A percentile compares a stretch with the other conserved stretches of the same genome.
phyloP scores from a whole-genome alignment of 163 green algal genomes.

The Prototheca cutis region DNA sequence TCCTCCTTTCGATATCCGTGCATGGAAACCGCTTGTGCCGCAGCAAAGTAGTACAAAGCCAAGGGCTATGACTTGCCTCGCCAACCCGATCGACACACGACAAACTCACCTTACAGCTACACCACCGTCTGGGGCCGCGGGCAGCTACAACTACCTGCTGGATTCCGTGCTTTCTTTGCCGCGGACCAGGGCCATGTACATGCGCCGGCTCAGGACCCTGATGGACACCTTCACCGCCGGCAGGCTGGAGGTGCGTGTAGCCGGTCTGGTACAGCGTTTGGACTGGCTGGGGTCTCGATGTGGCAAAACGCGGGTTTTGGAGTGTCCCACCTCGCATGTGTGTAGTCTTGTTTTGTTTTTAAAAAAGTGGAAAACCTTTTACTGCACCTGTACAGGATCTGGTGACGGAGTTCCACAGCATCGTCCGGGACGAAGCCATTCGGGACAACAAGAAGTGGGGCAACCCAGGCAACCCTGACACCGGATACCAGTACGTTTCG shows the following conservation, averaged over 20 bases:
- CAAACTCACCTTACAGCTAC: too few relatives aligned
- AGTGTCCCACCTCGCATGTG: background rate
- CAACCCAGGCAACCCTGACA: constrained; percentile 25
- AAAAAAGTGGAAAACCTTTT: too few relatives aligned
- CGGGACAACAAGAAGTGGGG: constrained; percentile 29
- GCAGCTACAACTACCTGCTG: constrained; percentile 74
- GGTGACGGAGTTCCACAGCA: constrained; percentile 27
- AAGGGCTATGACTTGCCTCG: too few relatives aligned
- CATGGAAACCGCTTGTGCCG: too few relatives aligned
- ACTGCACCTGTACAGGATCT: constrained; percentile 23
- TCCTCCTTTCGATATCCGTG: too few relatives aligned
- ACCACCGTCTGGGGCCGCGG: constrained; percentile 22
- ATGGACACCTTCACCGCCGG: constrained; percentile 43
- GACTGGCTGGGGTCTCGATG: too few relatives aligned
- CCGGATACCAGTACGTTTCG: constrained; percentile 42
- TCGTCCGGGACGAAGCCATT: constrained; percentile 35
- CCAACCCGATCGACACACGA: too few relatives aligned
- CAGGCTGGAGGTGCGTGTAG: constrained; percentile 24
- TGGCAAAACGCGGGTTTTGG: background rate
- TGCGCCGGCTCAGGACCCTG: constrained; percentile 51
- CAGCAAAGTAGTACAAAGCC: too few relatives aligned
- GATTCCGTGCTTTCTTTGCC: constrained; percentile 48
- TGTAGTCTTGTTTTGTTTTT: background rate
- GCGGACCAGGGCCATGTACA: constrained; percentile 49
- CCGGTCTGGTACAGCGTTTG: too few relatives aligned